Base-by-base conservation (phyloP, 2,329 filamentous ascomycete genomes). In the Apiospora malaysiana region DNA sequence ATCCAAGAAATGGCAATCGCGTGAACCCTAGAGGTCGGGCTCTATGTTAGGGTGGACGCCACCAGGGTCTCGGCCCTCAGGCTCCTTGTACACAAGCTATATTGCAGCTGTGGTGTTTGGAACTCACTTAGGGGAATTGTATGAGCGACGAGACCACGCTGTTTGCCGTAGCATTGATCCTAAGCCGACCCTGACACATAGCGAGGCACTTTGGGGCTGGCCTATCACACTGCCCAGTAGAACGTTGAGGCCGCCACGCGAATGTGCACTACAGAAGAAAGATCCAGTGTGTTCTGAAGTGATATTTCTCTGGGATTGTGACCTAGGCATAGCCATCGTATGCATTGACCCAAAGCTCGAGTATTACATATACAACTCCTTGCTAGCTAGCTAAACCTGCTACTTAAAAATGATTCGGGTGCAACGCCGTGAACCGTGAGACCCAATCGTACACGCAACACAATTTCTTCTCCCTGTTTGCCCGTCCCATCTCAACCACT, bases 391-490 rank as follows among this genome's bases (percentile, higher is more conserved):
- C 45, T 47, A 47, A 47, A 63, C 56, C 56, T 63, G 56, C 56
- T 63, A 59, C 51, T 59, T 3, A 21, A 63, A 59, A 63, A 40
- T n/a, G 32, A 63, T 12, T n/a, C n/a, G 56, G 56, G 32, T 63
- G 56, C 27, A 63, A 63, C 56, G 32, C 56, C 56, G n/a, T 63
- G 32, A 63, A 63, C 56, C 56, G 56, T 40, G 32, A 40, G 27
- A 63, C 56, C 56, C 56, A 63, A 63, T 63, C 56, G 56, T 63
- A 63, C 56, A 63, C 56, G 18, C 12, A 63, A 32, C 32, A 18
- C 27, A 63, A 40, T 21, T 40, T 37, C 14, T 40, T 32, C 16
- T 32, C 18, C 5, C 32, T 32, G 32, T 32, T 6, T 32, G 14
- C n/a, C 45, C 21, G 16, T 40, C 32, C 56, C 18, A 32, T n/a